These are phyloP conservation scores for Corniculantispora saksenae DNA, from an alignment of 2,329 filamentous ascomycete species.

Conservation along the genomic window DNA sequence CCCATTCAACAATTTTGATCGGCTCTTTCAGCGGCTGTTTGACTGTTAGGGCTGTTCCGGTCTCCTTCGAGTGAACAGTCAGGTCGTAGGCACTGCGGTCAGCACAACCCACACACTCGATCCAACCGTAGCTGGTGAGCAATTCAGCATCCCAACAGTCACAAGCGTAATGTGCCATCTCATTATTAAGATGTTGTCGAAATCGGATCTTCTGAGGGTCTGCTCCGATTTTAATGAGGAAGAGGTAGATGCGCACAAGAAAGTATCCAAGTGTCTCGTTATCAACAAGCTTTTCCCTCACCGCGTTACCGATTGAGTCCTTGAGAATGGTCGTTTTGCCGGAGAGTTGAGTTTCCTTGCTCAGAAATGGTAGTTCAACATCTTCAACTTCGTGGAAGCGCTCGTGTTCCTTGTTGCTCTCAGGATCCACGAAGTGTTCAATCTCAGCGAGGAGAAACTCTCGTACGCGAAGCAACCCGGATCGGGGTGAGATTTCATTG, in stretches of 20 bases:
- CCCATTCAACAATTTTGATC: constrained; percentile 61
- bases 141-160: constrained; percentile 74
- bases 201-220: constrained; percentile 66
- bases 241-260: constrained; percentile 64
- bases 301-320: constrained; percentile 63
- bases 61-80: constrained; percentile 65
- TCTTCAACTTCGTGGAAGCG: constrained; percentile 63
- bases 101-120: constrained; percentile 69
- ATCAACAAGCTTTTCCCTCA: constrained; percentile 61
- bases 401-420: constrained; percentile 62
- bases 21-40: constrained; percentile 62
- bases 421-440: constrained; percentile 68
- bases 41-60: constrained; percentile 61
- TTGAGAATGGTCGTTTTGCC: constrained; percentile 59
- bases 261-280: constrained; percentile 73
- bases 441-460: constrained; percentile 72
- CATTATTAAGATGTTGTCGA: constrained; percentile 69
- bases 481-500: constrained; percentile 68
- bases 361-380: constrained; percentile 60
- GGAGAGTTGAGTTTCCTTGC: constrained; percentile 60
- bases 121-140: constrained; percentile 67
- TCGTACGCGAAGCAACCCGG: constrained; percentile 65
- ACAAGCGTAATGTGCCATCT: constrained; percentile 72
- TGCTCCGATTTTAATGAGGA: constrained; percentile 63
- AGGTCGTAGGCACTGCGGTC: constrained; percentile 69